Base-by-base conservation (phyloP, 2,329 filamentous ascomycete species). In the Paraphaeosphaeria sporulosa region DNA sequence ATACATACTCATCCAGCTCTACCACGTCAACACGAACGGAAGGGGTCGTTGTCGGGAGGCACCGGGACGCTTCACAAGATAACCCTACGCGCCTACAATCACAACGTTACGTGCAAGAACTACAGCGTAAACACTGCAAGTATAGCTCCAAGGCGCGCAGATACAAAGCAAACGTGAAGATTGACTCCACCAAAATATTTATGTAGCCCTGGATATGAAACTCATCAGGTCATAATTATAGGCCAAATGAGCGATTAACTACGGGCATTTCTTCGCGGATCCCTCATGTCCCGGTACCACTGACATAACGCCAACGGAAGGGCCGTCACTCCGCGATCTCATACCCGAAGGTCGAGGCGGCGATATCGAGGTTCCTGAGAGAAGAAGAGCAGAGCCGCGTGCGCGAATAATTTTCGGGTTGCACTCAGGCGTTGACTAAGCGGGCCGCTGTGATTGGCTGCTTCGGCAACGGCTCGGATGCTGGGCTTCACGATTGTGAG, bases 201-300 rank as follows among this genome's bases (percentile, higher is more conserved):
- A 78, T 83, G 80, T 83, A 66, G 79, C 81, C 80, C 81, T 83
- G 81, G 64, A 84, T 82, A 83, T 84, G 82, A 84, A 84, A 82
- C 82, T 76, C 81, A 81, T 76, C 73, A 65, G 75, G 75, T 74
- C 77, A 80, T 71, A 65, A 69, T 65, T 58, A 62, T 70, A 62
- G 73, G 77, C 72, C 68, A 73, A 76, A 80, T 80, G 80, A 75
- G 82, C 79, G 82, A 84, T 84, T 84, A 84, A 84, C 81, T 79
- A 83, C 82, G 80, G 80, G 80, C 77, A 17, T 65, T 82, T 76
- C 73, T 72, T 83, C 81, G 80, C 66, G 76, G 76, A 81, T 79
- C 76, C 64, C 76, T 77, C 74, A 64, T 68, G 40, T 64, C 70
- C 74, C 66, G 67, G 64, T 60, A 68, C 68, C 70, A 70, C 71